Percentiles rank a stretch among this genome's conserved stretches.
phyloP scores from a whole-genome alignment of 768 basidiomycete species.

The Tylopilus vinaceipallidus region DNA sequence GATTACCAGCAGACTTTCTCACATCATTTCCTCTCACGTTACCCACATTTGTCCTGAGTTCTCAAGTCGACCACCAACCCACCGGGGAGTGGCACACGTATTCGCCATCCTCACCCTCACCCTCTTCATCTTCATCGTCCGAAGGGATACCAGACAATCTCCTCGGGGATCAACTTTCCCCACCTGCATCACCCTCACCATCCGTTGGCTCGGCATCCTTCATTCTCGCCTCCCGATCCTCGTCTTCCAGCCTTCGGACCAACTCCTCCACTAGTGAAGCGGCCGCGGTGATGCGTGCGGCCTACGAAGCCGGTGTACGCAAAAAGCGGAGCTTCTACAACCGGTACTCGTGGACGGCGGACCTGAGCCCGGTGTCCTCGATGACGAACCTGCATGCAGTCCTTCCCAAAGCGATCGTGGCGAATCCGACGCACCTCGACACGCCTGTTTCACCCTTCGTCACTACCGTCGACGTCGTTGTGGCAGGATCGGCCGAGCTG shows the following conservation, averaged over 20 bases:
- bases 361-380: slow-evolving; percentile 25
- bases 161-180: slow-evolving; percentile 21
- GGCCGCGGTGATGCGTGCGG: slow-evolving; percentile 29
- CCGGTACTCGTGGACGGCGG: slow-evolving; percentile 30
- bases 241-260: slow-evolving; percentile 30
- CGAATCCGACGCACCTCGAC: slow-evolving; percentile 7
- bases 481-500: slow-evolving; percentile 1
- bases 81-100: slow-evolving; percentile 27
- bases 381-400: slow-evolving; percentile 13
- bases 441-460: background rate
- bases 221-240: slow-evolving; percentile 25
- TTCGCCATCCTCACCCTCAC: slow-evolving; percentile 29
- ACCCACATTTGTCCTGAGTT: slow-evolving; percentile 38
- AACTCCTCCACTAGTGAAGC: slow-evolving; percentile 20
- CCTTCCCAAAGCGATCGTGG: slow-evolving; percentile 20
- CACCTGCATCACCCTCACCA: slow-evolving; percentile 29
- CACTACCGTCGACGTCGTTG: slow-evolving; percentile 6
- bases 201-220: slow-evolving; percentile 29
- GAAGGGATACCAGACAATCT: slow-evolving; percentile 25
- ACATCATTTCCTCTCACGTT: slow-evolving; percentile 58
- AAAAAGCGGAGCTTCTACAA: slow-evolving; percentile 34
- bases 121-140: slow-evolving; percentile 31
- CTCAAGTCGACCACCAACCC: slow-evolving; percentile 26
- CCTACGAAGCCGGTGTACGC: slow-evolving; percentile 31
- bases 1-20: slow-evolving; percentile 43